These are phyloP conservation scores for Cryptococcus sp. DNA, from an alignment of 1,284 basidiomycete genomes.

Conservation along the genomic window DNA sequence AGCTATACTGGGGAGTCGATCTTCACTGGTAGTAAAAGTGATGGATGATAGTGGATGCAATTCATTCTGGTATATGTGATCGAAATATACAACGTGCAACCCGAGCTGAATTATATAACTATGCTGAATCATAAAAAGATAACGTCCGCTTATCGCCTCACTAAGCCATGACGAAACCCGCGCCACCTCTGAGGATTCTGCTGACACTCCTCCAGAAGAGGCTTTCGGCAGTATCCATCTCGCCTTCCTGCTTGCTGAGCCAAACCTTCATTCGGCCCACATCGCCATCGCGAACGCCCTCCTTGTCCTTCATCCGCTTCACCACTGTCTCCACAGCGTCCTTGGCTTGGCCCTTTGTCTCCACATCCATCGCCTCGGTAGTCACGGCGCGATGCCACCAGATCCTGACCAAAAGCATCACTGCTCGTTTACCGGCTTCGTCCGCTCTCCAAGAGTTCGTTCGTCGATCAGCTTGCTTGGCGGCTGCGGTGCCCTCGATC, in stretches of 20 bases:
- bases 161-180: conserved; percentile 41
- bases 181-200: conserved; percentile 41
- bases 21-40: too few species aligned
- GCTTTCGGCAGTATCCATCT: conserved; percentile 42
- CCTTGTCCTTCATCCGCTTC: conserved; percentile 40
- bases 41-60: too few species aligned
- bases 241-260: conserved; percentile 38
- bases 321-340: conserved; percentile 48
- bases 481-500: conserved; percentile 46
- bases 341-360: conserved; percentile 43
- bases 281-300: conserved; percentile 44
- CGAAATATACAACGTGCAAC: too few species aligned
- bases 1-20: too few species aligned
- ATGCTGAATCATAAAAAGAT: too few species aligned
- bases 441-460: conserved; percentile 46
- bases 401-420: conserved; percentile 43
- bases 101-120: too few species aligned
- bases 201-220: conserved; percentile 48
- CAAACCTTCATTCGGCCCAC: conserved; percentile 40
- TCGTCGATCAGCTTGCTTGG: conserved; percentile 36
- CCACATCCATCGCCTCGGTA: conserved; percentile 35
- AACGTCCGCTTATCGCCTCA: too few species aligned
- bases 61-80: too few species aligned
- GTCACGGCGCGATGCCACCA: conserved; percentile 52
- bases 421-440: conserved; percentile 46